Evolutionary conservation across 257 asterid genomes (phyloP), one percentile per base, ranked within the genome.

Genomic region (Solanum infundibuliforme): DNA sequence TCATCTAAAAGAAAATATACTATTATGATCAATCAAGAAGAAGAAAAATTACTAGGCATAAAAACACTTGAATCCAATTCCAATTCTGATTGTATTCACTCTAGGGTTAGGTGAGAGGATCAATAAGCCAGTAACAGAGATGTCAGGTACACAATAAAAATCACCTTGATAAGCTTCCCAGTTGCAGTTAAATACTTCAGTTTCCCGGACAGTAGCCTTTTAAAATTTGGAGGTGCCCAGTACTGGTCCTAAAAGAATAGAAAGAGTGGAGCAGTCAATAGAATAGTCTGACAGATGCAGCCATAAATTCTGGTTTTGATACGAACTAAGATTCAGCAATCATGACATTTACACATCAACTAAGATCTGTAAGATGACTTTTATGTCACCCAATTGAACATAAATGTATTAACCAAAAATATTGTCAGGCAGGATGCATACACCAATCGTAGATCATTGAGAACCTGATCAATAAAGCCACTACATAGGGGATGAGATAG

Each of bases 161-260:
- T 34, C 60, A 93, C 93, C 93, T 93, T 92, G 68, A 88, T 75
- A 87, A 93, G 93, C 88, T 89, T 87, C 88, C 94, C 90, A 25
- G 71, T 90, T 73, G 92, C 91, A 89, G 91, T 89, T 90, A 94
- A 43, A 85, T 89, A 91, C 91, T 93, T 92, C 92, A 92, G 86
- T 81, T 93, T 92, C 23, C 88, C 90, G 20, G 93, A 89, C 66
- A 92, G 84, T 72, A 92, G 86, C 91, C 93, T 91, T 88, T 86
- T 93, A 79, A 94, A 93, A 88, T 91, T 92, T 84, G 94, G 92
- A 73, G 94, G 94, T 29, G 94, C 93, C 92, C 93, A 92, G 77
- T 91, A 92, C 89, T 91, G 94, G 43, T 90, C 93, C 94, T 93
- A 85, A 48, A 60, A 77, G 48, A 55, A 65, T 31, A 36, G 23